These are phyloP conservation scores for Micractinium conductrix DNA, from an alignment of 139 green algal genomes.

Conservation along the genomic window DNA sequence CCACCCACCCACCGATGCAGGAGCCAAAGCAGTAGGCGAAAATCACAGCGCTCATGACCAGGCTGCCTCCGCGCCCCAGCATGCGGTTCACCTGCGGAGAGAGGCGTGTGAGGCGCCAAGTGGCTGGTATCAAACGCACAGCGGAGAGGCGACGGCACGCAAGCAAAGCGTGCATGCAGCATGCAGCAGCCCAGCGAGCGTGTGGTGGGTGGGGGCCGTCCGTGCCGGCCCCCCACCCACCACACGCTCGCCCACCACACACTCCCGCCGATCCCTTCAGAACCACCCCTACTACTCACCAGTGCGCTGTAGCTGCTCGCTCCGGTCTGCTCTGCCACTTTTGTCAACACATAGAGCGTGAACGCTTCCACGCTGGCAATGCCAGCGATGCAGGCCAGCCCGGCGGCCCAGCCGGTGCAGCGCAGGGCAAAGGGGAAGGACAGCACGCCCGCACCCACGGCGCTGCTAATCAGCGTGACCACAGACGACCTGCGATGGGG, in stretches of 20 bases:
- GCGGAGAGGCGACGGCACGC: background rate
- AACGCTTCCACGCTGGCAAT: constrained; percentile 61
- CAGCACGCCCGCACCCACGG: constrained; percentile 77
- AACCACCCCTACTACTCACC: background rate
- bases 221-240: too few relatives aligned
- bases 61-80: constrained; percentile 56
- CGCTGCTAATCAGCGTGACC: constrained; percentile 63
- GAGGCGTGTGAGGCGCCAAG: too few relatives aligned
- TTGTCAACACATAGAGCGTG: constrained; percentile 77
- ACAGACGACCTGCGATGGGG: constrained; percentile 2
- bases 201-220: too few relatives aligned
- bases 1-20: too few relatives aligned
- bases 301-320: background rate
- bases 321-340: constrained; percentile 55
- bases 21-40: constrained; percentile 9
- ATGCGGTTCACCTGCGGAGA: constrained; percentile 46
- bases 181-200: too few relatives aligned
- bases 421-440: constrained; percentile 74
- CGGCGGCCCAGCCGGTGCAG: constrained; percentile 58
- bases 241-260: too few relatives aligned
- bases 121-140: too few relatives aligned
- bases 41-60: constrained; percentile 34
- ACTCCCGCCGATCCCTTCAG: too few relatives aligned
- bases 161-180: too few relatives aligned
- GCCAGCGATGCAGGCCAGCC: constrained; percentile 50